Evolutionary conservation across 768 basidiomycete species (phyloP).

Genomic region (Phanerochaete sordida): DNA sequence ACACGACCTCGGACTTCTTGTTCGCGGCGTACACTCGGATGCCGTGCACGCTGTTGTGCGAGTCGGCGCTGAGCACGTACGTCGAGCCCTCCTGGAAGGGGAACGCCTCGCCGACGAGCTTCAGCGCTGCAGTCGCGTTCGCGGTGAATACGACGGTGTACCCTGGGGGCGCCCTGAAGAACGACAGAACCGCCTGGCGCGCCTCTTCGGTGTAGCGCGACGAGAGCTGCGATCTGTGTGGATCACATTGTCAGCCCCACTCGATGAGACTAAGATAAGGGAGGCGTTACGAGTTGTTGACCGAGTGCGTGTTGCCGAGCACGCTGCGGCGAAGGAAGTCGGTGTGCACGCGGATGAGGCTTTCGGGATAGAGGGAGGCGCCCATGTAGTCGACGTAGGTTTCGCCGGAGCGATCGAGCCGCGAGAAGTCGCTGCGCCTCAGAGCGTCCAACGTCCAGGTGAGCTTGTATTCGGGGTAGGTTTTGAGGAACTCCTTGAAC

Average conservation of each 20-base stretch:
- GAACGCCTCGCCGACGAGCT: constrained; percentile 79
- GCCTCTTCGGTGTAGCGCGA: constrained; percentile 65
- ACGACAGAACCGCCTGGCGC: constrained; percentile 66
- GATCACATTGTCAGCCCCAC: not conserved
- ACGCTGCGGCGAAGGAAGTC: constrained; percentile 64
- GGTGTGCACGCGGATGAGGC: constrained; percentile 66
- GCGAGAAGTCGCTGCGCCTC: constrained; percentile 28
- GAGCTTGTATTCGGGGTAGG: constrained; percentile 30
- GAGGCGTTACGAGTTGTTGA: constrained; percentile 67
- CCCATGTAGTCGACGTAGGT: constrained; percentile 89
- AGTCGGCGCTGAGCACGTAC: constrained; percentile 71
- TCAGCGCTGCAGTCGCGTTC: constrained; percentile 77
- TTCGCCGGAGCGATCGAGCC: constrained; percentile 49
- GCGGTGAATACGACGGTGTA: constrained; percentile 82
- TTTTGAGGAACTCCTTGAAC: constrained; percentile 44
- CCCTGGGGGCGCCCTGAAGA: constrained; percentile 71
- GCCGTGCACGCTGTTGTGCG: constrained; percentile 83
- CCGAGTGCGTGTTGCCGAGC: constrained; percentile 82
- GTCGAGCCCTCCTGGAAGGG: constrained; percentile 58
- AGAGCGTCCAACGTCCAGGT: constrained; percentile 33
- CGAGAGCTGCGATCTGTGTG: constrained; percentile 64
- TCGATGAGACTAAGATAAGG: not conserved
- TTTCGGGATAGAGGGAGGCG: constrained; percentile 75
- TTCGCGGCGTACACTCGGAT: constrained; percentile 66
- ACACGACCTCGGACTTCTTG: constrained; percentile 54